Percentiles rank a stretch among this genome's conserved stretches.
Conservation (phyloP, 805 yeast species). For the Saitoella complicata region DNA sequence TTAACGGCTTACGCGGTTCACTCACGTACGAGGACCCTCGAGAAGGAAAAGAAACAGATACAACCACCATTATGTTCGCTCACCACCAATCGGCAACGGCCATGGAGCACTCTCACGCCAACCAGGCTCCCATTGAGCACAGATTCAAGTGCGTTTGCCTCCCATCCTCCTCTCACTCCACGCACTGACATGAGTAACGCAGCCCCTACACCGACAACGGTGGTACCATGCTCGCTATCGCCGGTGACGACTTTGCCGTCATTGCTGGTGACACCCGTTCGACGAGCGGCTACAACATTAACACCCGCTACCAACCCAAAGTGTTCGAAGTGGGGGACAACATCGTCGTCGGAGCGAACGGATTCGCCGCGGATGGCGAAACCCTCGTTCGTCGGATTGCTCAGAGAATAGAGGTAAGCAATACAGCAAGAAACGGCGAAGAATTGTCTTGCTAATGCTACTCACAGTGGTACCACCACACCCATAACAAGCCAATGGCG, state of each 20-base stretch:
- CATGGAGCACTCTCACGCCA: too few relatives aligned
- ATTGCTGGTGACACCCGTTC: slow-evolving; percentile 98
- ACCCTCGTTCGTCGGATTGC: slow-evolving; percentile 65
- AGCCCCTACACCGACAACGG: slow-evolving; percentile 47
- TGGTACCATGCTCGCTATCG: slow-evolving; percentile 93
- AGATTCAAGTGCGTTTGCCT: too few relatives aligned
- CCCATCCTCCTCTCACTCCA: slow-evolving; percentile 1
- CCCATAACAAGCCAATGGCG: slow-evolving; percentile 50
- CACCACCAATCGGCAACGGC: too few relatives aligned
- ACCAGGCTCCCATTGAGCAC: too few relatives aligned
- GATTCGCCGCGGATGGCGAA: slow-evolving; percentile 88
- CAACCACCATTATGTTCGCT: too few relatives aligned
- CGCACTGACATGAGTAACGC: not conserved
- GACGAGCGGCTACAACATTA: slow-evolving; percentile 82
- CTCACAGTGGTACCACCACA: slow-evolving; percentile 70
- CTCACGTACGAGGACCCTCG: too few relatives aligned
- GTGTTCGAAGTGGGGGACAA: slow-evolving; percentile 80
- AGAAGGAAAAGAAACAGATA: too few relatives aligned
- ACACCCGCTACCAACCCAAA: slow-evolving; percentile 83
- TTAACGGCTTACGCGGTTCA: too few relatives aligned
- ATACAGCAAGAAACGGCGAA: not conserved
- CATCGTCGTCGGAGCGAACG: slow-evolving; percentile 79
- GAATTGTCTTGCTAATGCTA: not conserved
- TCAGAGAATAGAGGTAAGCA: slow-evolving; percentile 24
- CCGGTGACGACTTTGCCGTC: slow-evolving; percentile 93